These are phyloP conservation scores for Gilbertella persicaria DNA, from an alignment of 371 early-diverging fungal genomes.

Conservation along the genomic window DNA sequence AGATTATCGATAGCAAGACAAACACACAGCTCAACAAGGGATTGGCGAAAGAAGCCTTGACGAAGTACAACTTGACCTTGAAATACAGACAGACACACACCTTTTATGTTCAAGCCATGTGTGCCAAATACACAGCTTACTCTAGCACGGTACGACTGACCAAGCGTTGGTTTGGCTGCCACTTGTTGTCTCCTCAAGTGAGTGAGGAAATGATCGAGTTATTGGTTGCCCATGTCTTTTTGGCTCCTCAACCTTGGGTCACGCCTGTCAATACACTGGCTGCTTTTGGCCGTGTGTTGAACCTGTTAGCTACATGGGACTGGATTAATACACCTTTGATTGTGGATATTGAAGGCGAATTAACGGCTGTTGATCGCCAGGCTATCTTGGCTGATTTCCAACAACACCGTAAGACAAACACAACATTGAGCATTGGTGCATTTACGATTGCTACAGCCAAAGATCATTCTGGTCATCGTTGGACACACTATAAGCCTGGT, in stretches of 20 bases:
- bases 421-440: conserved; percentile 50
- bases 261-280: conserved; percentile 59
- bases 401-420: conserved; percentile 41
- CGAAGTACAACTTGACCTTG: conserved; percentile 52
- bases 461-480: conserved; percentile 63
- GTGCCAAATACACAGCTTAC: conserved; percentile 66
- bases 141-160: conserved; percentile 76
- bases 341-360: conserved; percentile 73
- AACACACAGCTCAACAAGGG: conserved; percentile 41
- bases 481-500: conserved; percentile 53
- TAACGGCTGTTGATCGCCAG: conserved; percentile 49
- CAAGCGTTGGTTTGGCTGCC: conserved; percentile 88
- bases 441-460: conserved; percentile 70
- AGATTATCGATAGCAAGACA: conserved; percentile 51
- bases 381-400: conserved; percentile 47
- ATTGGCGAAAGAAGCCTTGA: conserved; percentile 52
- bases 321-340: conserved; percentile 76
- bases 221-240: conserved; percentile 63
- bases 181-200: conserved; percentile 63
- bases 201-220: conserved; percentile 65
- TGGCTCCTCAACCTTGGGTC: conserved; percentile 65
- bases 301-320: conserved; percentile 70
- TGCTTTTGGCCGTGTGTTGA: conserved; percentile 78
- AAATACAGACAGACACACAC: conserved; percentile 64
- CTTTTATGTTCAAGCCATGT: conserved; percentile 68